Base-by-base conservation (phyloP, 768 basidiomycete genomes). In the Pleurotus tuoliensis region DNA sequence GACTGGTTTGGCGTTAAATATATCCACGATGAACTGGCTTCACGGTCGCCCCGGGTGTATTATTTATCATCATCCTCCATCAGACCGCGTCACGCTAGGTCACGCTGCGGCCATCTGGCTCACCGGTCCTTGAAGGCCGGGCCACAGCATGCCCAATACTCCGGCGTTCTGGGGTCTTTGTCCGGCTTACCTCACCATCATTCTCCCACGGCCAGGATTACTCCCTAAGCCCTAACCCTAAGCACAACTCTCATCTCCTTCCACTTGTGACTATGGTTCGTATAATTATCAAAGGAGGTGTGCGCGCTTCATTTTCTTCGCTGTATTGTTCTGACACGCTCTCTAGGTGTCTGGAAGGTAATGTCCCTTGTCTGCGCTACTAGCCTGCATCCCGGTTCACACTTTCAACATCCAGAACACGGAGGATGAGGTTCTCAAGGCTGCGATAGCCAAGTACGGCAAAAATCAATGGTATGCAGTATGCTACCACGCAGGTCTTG, bases 341-440 rank as follows among this genome's bases (percentile, higher is more conserved):
- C 24, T 57, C 3, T 55, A 87, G 84, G 88, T 66, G 89, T 91
- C 57, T 92, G 89, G 89, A 92, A 91, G 83, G 90, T 88, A 62
- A 44, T 71, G 62, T 15, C 37, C 22, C 27, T 46, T 9, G 43
- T 1, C 44, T 16, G 45, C 39, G 22, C 16, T 15, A 27, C 34
- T 58, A 34, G 39, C 51, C 24, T 57, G 11, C 58, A 47, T 27
- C 53, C 61, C 60, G 11, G 11, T 58, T 59, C 64, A 47, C 57
- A 39, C 40, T 44, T 56, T 3, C 58, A 46, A 39, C 25, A 16
- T 56, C 12, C 57, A 94, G 89, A 94, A 94, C 78, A 94, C 93
- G 20, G 93, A 95, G 72, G 95, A 99, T 70, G 97, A 99, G 71
- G 97, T 99, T 52, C 82, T 99, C 63, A 99, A 99, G 74, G 97